Conservation (phyloP, 495 filamentous ascomycete genomes). For the Hyaloscypha bicolor region DNA sequence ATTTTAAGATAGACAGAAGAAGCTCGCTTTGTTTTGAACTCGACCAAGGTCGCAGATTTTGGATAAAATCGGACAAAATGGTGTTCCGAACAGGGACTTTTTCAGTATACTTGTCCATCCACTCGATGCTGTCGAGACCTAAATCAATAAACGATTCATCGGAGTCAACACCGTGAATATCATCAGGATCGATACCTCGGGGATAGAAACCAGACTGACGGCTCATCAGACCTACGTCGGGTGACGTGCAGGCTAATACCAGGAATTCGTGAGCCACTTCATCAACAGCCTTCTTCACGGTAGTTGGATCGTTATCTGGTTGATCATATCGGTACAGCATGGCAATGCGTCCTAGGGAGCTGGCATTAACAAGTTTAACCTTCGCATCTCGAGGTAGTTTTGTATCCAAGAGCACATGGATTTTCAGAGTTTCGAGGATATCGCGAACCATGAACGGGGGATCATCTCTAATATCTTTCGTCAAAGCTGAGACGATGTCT, state of each 20-base stretch:
- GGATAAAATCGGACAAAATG: slow-evolving; percentile 72
- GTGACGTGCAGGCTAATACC: slow-evolving; percentile 68
- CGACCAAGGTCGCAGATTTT: slow-evolving; percentile 80
- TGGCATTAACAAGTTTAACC: slow-evolving; percentile 68
- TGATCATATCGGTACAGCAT: slow-evolving; percentile 67
- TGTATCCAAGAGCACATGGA: slow-evolving; percentile 68
- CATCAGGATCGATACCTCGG: slow-evolving; percentile 61
- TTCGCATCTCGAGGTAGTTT: slow-evolving; percentile 71
- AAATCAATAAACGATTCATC: slow-evolving; percentile 59
- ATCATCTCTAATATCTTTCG: slow-evolving; percentile 72
- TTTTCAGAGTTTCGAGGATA: slow-evolving; percentile 64
- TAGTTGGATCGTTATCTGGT: slow-evolving; percentile 23
- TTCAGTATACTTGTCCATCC: slow-evolving; percentile 65
- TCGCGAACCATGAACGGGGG: slow-evolving; percentile 69
- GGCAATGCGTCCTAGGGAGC: slow-evolving; percentile 69
- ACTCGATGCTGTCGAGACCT: slow-evolving; percentile 67
- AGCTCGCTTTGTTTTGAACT: slow-evolving; percentile 81
- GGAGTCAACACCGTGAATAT: slow-evolving; percentile 40
- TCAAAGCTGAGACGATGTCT: slow-evolving; percentile 67
- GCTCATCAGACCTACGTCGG: slow-evolving; percentile 68
- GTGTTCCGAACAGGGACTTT: slow-evolving; percentile 74
- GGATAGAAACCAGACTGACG: slow-evolving; percentile 74
- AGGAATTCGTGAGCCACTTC: slow-evolving; percentile 71
- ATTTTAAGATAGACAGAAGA: slow-evolving; percentile 74
- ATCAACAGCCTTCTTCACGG: slow-evolving; percentile 46